phyloP scores from a whole-genome alignment of 2,329 filamentous ascomycete genomes.

The Leptographium lundbergii region DNA sequence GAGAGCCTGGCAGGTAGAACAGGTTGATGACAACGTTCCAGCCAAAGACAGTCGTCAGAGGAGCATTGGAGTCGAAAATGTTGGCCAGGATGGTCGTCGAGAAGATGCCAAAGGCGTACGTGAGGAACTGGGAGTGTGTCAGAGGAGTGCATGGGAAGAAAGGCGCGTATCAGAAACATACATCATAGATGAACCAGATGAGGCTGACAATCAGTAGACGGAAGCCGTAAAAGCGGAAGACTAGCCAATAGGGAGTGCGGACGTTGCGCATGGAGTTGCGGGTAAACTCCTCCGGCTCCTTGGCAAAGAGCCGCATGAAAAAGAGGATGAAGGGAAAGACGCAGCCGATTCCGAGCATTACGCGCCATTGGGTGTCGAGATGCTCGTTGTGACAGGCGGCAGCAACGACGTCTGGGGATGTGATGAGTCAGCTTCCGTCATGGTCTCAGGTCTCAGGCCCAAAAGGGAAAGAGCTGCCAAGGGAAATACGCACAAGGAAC shows the following conservation, averaged over 20 bases:
- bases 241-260: conserved; percentile 42
- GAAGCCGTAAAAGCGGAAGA: conserved; percentile 57
- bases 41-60: conserved; percentile 67
- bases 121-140: conserved; percentile 40
- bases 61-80: conserved; percentile 43
- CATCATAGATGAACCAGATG: conserved; percentile 77
- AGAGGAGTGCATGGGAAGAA: too few species aligned
- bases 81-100: conserved; percentile 60
- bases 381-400: conserved; percentile 47
- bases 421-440: too few species aligned
- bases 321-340: conserved; percentile 65
- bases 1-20: conserved; percentile 77
- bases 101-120: conserved; percentile 80
- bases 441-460: conserved; percentile 12
- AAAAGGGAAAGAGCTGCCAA: background rate
- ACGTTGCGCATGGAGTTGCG: conserved; percentile 54
- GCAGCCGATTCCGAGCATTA: conserved; percentile 64
- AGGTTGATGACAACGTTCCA: conserved; percentile 84
- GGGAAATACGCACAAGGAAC: conserved; percentile 39
- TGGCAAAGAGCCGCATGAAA: conserved; percentile 56
- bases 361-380: conserved; percentile 66
- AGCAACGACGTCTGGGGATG: conserved; percentile 30
- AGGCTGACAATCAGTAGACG: conserved; percentile 56
- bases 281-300: conserved; percentile 68
- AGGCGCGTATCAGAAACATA: background rate